Evolutionary conservation across 2,329 filamentous ascomycete genomes (phyloP).

Genomic region (Spiromastix sp.): DNA sequence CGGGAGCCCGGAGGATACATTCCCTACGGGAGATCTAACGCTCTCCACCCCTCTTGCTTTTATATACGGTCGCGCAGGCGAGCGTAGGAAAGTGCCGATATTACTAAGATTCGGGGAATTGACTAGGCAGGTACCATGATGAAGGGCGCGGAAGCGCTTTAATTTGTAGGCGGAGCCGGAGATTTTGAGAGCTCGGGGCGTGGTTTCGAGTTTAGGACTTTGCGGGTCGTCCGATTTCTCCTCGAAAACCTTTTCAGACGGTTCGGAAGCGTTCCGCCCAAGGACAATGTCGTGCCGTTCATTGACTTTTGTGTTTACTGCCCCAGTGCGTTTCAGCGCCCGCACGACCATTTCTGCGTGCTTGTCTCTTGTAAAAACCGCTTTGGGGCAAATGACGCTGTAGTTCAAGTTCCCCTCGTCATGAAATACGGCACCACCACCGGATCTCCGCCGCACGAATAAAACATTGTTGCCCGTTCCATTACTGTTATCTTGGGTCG

Average conservation of each 20-base stretch:
- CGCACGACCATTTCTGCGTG: constrained; percentile 89
- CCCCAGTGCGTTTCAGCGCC: constrained; percentile 49
- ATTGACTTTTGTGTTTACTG: constrained; percentile 62
- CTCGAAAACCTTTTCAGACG: constrained; percentile 9
- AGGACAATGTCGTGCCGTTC: constrained; percentile 88
- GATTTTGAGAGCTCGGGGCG: constrained; percentile 55
- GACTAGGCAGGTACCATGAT: constrained; percentile 87
- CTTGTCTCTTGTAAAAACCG: constrained; percentile 67
- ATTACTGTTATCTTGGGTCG: constrained; percentile 5
- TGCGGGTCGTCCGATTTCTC: constrained; percentile 33
- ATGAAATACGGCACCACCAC: constrained; percentile 90
- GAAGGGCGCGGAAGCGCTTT: constrained; percentile 67
- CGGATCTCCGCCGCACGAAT: constrained; percentile 74
- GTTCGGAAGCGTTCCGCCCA: constrained; percentile 34
- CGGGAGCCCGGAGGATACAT: constrained; percentile 52
- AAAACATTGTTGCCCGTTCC: constrained; percentile 31
- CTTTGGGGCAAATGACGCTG: constrained; percentile 74
- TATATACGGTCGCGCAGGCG: constrained; percentile 68
- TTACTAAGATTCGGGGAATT: constrained; percentile 60
- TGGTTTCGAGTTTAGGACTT: constrained; percentile 28
- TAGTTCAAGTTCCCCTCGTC: constrained; percentile 91
- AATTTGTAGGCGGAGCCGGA: constrained; percentile 95
- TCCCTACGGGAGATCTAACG: constrained; percentile 73
- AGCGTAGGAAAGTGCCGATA: constrained; percentile 62
- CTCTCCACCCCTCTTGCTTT: constrained; percentile 81